A percentile compares a stretch with the other conserved stretches of the same genome.
Evolutionary conservation across 169 alveolate species (phyloP).

Genomic region (Blepharisma undulans): DNA sequence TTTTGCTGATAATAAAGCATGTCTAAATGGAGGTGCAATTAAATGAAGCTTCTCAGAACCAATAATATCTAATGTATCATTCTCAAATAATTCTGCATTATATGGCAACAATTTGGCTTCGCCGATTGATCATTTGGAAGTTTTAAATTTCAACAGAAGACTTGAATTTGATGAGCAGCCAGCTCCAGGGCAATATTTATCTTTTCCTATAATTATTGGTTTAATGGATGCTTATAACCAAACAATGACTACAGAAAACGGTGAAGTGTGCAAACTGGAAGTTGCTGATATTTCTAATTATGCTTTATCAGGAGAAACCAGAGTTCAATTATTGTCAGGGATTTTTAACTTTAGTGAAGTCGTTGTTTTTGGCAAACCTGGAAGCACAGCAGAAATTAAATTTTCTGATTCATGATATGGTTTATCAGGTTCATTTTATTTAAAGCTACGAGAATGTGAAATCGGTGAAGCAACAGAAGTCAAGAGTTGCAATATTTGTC

Average conservation of each 20-base stretch:
- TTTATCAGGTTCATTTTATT: neutral
- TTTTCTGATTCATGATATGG: too few relatives aligned
- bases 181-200: neutral
- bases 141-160: neutral
- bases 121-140: neutral
- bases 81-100: neutral
- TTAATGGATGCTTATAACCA: neutral
- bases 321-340: neutral
- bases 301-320: neutral
- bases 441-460: neutral
- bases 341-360: neutral
- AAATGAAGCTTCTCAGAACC: neutral
- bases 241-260: slow-evolving; percentile 3
- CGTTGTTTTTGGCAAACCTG: neutral
- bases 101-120: slow-evolving; percentile 23
- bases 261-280: neutral
- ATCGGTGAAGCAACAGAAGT: neutral
- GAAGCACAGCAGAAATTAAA: neutral
- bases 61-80: neutral
- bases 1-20: neutral
- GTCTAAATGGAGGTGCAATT: slow-evolving; percentile 5
- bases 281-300: neutral
- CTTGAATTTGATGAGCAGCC: neutral
- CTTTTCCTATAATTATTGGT: neutral
- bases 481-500: neutral